A percentile compares a stretch with the other conserved stretches of the same genome.
phyloP scores from a whole-genome alignment of 2,329 filamentous ascomycete species.

The Ophiostoma triangulosporum region DNA sequence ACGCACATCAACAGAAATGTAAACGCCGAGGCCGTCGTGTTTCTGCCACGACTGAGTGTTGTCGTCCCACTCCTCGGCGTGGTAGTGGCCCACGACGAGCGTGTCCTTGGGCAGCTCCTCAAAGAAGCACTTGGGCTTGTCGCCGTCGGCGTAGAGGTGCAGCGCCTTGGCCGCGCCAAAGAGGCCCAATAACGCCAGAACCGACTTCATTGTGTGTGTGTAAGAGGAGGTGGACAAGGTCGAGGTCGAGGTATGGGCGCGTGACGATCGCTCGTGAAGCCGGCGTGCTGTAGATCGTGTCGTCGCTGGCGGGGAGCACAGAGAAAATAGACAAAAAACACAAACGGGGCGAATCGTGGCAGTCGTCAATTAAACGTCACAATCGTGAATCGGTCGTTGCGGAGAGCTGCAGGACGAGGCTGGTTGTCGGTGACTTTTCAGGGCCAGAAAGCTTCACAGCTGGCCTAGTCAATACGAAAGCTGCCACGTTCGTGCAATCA shows the following conservation, averaged over 20 bases:
- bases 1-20: constrained; percentile 75
- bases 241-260: background rate
- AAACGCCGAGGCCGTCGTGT: constrained; percentile 66
- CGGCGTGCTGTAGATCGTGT: background rate
- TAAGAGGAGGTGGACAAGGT: background rate
- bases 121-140: constrained; percentile 85
- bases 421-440: background rate
- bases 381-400: background rate
- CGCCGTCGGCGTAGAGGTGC: constrained; percentile 90
- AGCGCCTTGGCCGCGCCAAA: constrained; percentile 59
- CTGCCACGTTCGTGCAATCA: constrained; percentile 1
- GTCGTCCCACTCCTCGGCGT: constrained; percentile 71
- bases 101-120: constrained; percentile 97
- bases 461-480: background rate
- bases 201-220: constrained; percentile 36
- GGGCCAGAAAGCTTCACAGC: background rate
- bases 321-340: background rate
- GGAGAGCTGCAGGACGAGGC: background rate
- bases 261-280: background rate
- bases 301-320: background rate
- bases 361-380: background rate
- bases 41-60: constrained; percentile 52
- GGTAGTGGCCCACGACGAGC: constrained; percentile 85
- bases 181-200: constrained; percentile 55
- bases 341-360: background rate